Conservation (phyloP, 331 rosid genomes). For the Dryas integrifolia region DNA sequence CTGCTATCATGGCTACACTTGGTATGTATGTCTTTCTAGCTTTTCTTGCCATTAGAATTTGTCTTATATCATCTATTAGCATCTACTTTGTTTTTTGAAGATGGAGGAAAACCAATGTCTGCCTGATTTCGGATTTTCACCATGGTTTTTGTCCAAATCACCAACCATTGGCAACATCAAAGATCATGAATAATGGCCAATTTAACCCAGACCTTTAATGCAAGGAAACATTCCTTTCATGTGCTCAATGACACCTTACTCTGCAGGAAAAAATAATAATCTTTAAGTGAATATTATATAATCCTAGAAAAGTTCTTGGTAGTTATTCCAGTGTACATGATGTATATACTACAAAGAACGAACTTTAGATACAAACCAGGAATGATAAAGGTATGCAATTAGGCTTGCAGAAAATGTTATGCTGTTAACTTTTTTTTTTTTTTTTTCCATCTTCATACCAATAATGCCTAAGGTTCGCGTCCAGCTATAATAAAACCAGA, state of each 20-base stretch:
- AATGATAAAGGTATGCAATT: neutral
- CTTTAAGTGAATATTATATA: neutral
- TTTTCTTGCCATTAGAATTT: neutral
- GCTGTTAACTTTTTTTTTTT: too few species aligned
- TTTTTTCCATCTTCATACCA: neutral
- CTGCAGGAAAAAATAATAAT: neutral
- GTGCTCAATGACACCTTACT: neutral
- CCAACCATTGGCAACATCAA: neutral
- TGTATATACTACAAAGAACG: neutral
- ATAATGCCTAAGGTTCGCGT: neutral
- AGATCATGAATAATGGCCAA: neutral
- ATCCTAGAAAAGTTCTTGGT: neutral
- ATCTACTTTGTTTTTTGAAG: neutral
- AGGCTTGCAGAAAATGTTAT: neutral
- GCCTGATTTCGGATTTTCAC: neutral
- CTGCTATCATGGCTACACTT: constrained; percentile 96
- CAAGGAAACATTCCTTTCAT: neutral
- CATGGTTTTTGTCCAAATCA: neutral
- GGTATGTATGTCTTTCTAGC: constrained; percentile 55
- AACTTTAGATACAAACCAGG: neutral
- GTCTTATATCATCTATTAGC: neutral
- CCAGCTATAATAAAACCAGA: neutral
- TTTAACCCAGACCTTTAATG: neutral
- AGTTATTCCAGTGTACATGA: neutral
- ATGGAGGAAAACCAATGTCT: neutral